phyloP scores from a whole-genome alignment of 768 basidiomycete genomes.

The Trametes meyenii region DNA sequence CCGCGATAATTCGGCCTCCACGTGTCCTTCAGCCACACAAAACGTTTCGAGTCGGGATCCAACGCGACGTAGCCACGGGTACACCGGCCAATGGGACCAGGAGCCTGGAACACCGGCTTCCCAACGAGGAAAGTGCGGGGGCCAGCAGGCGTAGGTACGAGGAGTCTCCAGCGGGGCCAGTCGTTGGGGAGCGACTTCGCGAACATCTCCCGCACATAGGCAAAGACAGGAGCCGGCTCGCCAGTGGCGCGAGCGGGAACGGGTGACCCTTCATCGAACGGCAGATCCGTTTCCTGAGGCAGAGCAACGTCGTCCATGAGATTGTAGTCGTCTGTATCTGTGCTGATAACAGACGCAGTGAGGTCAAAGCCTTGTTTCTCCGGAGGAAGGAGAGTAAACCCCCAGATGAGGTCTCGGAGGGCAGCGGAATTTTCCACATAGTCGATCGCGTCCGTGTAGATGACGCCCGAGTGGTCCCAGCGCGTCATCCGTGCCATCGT shows the following conservation, averaged over 20 bases:
- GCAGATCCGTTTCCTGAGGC: not conserved
- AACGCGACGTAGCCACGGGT: conserved; percentile 14
- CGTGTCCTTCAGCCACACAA: conserved; percentile 15
- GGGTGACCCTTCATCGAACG: not conserved
- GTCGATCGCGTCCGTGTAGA: conserved; percentile 6
- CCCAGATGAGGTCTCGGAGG: conserved; percentile 1
- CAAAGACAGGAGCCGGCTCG: not conserved
- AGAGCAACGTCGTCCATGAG: not conserved
- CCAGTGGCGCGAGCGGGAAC: not conserved
- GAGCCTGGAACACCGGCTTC: not conserved
- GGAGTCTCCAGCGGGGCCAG: not conserved
- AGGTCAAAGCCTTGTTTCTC: conserved; percentile 3
- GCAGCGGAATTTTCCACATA: not conserved
- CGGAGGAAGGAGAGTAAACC: not conserved
- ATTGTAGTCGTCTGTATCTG: not conserved
- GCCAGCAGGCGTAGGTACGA: not conserved
- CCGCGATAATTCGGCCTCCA: not conserved
- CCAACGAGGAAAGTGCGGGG: not conserved
- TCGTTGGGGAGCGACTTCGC: not conserved
- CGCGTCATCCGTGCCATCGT: not conserved
- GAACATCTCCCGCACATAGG: conserved; percentile 4
- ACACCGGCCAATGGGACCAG: not conserved
- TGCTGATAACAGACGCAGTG: not conserved
- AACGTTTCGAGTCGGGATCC: conserved; percentile 1
- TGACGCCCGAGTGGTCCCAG: conserved; percentile 13